Conservation (phyloP, 164 flowering plant genomes). For the Protea cynaroides region DNA sequence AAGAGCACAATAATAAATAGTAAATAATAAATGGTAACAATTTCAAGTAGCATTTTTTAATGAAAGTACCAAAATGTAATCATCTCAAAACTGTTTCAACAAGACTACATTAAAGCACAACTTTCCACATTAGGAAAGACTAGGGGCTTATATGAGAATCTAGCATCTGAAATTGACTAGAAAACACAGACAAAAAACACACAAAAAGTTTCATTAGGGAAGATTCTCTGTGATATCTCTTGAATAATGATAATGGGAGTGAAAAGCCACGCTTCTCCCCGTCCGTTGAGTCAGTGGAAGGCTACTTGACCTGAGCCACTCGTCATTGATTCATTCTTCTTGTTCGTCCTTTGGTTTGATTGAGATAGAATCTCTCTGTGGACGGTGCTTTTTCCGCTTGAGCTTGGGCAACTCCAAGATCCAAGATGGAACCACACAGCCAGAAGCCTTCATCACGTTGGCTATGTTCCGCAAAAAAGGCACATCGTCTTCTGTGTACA, state of each 20-base stretch:
- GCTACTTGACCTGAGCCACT: too few species aligned
- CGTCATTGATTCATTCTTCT: slow-evolving; percentile 5
- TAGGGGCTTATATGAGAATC: neutral
- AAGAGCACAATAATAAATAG: neutral
- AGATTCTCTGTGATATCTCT: too few species aligned
- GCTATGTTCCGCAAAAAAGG: slow-evolving; percentile 78
- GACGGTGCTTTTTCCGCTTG: slow-evolving; percentile 78
- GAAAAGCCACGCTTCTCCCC: too few species aligned
- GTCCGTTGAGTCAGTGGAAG: too few species aligned
- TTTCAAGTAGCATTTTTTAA: neutral
- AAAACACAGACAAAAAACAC: neutral
- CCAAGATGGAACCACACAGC: slow-evolving; percentile 90
- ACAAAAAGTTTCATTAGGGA: neutral
- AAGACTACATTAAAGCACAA: neutral
- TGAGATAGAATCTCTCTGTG: slow-evolving; percentile 62
- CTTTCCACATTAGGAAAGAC: neutral
- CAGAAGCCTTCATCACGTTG: slow-evolving; percentile 78
- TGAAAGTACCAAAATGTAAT: neutral
- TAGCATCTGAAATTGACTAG: neutral
- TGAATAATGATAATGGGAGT: too few species aligned
- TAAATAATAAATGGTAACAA: neutral
- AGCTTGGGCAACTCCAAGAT: slow-evolving; percentile 52
- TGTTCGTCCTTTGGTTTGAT: slow-evolving; percentile 25
- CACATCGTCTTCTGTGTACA: slow-evolving; percentile 76
- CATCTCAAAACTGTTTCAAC: too few species aligned